phyloP scores from a whole-genome alignment of 2,329 filamentous ascomycete genomes.

The Neofusicoccum sp. region DNA sequence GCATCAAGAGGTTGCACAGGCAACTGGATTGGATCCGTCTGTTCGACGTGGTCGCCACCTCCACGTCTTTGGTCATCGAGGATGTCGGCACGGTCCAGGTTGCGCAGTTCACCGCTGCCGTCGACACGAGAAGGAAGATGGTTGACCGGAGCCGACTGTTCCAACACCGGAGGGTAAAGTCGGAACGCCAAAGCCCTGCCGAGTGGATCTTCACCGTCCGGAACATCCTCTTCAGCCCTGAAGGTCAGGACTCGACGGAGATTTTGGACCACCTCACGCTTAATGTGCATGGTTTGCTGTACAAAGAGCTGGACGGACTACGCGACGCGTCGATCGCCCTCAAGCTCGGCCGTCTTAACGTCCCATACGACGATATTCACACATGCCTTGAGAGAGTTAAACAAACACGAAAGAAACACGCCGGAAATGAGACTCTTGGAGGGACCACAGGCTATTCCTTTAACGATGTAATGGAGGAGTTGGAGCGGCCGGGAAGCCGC shows the following conservation, averaged over 20 bases:
- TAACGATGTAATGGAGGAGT: constrained; percentile 72
- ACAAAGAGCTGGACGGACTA: constrained; percentile 81
- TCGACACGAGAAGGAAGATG: constrained; percentile 90
- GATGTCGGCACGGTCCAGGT: constrained; percentile 85
- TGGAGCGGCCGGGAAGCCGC: constrained; percentile 67
- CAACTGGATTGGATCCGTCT: constrained; percentile 87
- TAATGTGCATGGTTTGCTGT: constrained; percentile 89
- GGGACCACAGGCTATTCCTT: constrained; percentile 63
- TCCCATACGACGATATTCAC: constrained; percentile 85
- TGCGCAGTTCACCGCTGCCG: constrained; percentile 79
- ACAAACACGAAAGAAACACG: constrained; percentile 39
- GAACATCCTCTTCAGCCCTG: constrained; percentile 85
- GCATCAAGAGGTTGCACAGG: constrained; percentile 81
- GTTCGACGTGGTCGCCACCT: constrained; percentile 84
- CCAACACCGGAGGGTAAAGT: constrained; percentile 59
- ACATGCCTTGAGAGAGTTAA: constrained; percentile 62
- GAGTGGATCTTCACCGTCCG: constrained; percentile 91
- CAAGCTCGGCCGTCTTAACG: constrained; percentile 86
- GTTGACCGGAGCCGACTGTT: constrained; percentile 89
- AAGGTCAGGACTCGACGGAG: constrained; percentile 82
- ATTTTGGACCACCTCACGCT: constrained; percentile 84
- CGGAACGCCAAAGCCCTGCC: constrained; percentile 71
- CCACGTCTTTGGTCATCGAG: constrained; percentile 73
- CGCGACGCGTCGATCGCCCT: constrained; percentile 87
- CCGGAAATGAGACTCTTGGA: constrained; percentile 28